A percentile compares a stretch with the other conserved stretches of the same genome.
phyloP scores from a whole-genome alignment of 345 rosid genomes.

The Citrus cavaleriei region DNA sequence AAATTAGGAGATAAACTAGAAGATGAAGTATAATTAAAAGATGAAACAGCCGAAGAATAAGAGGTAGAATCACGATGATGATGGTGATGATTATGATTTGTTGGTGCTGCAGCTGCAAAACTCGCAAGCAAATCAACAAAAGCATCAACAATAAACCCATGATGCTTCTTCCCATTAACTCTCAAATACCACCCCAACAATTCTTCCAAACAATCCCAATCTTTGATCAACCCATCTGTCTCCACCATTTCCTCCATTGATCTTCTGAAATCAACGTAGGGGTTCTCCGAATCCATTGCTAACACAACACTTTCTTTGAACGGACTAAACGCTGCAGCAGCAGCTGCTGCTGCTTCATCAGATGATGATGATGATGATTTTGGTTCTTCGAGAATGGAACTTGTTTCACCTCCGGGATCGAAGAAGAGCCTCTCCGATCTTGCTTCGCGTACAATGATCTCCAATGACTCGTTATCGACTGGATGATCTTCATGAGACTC shows the following conservation, averaged over 20 bases:
- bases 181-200: conserved; percentile 75
- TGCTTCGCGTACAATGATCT: conserved; percentile 49
- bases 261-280: conserved; percentile 69
- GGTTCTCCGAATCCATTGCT: conserved; percentile 76
- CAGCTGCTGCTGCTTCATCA: too few species aligned
- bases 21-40: conserved; percentile 25
- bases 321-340: conserved; percentile 13
- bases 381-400: conserved; percentile 57
- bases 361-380: conserved; percentile 6
- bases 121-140: conserved; percentile 66
- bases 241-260: conserved; percentile 96
- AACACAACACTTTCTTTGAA: conserved; percentile 57
- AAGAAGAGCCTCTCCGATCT: conserved; percentile 68
- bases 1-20: conserved; percentile 17
- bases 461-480: conserved; percentile 32
- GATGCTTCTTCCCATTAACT: conserved; percentile 68
- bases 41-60: conserved; percentile 46
- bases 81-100: background rate
- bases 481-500: conserved; percentile 23
- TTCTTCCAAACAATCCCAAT: conserved; percentile 75
- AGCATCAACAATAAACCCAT: conserved; percentile 67
- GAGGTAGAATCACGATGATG: conserved; percentile 19
- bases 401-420: conserved; percentile 56
- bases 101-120: conserved; percentile 19
- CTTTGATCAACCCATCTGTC: conserved; percentile 48